Evolutionary conservation across 2,329 filamentous ascomycete genomes (phyloP).

Genomic region (Alternaria dauci): DNA sequence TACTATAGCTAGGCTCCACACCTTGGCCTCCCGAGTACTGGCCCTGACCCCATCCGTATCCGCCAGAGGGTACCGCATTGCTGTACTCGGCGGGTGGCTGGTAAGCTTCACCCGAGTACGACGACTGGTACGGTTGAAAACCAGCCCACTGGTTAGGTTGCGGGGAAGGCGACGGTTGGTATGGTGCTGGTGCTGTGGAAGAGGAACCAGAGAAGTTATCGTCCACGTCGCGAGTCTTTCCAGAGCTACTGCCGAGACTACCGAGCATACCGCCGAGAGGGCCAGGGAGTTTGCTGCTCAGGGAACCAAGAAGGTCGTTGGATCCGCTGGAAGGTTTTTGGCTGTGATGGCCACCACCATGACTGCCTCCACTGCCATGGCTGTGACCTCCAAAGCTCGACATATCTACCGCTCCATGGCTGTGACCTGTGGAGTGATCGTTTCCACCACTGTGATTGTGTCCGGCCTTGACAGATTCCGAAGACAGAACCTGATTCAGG

Average conservation of each 20-base stretch:
- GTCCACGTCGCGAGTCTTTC: constrained; percentile 36
- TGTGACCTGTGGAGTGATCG: constrained; percentile 44
- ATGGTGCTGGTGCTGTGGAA: constrained; percentile 18
- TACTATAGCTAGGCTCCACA: constrained; percentile 42
- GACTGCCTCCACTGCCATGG: constrained; percentile 23
- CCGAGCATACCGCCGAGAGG: constrained; percentile 26
- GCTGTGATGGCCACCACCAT: constrained; percentile 12
- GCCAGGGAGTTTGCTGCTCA: constrained; percentile 30
- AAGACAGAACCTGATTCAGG: constrained; percentile 78
- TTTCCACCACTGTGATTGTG: constrained; percentile 71
- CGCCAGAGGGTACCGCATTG: constrained; percentile 34
- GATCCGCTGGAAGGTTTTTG: constrained; percentile 17
- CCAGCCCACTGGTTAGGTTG: constrained; percentile 39
- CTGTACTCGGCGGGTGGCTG: constrained; percentile 40
- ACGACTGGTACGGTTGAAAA: constrained; percentile 50
- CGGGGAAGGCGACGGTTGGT: constrained; percentile 36
- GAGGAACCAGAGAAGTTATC: constrained; percentile 26
- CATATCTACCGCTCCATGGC: constrained; percentile 43
- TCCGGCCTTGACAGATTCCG: constrained; percentile 82
- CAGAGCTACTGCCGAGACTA: constrained; percentile 30
- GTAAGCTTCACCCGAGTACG: constrained; percentile 41
- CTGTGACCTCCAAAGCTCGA: constrained; percentile 32
- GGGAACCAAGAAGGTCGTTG: constrained; percentile 37
- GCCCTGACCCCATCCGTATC: constrained; percentile 39
- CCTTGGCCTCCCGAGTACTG: constrained; percentile 46